A percentile compares a stretch with the other conserved stretches of the same genome.
Evolutionary conservation across 2,329 filamentous ascomycete species (phyloP).

Genomic region (Ramichloridium luteum): DNA sequence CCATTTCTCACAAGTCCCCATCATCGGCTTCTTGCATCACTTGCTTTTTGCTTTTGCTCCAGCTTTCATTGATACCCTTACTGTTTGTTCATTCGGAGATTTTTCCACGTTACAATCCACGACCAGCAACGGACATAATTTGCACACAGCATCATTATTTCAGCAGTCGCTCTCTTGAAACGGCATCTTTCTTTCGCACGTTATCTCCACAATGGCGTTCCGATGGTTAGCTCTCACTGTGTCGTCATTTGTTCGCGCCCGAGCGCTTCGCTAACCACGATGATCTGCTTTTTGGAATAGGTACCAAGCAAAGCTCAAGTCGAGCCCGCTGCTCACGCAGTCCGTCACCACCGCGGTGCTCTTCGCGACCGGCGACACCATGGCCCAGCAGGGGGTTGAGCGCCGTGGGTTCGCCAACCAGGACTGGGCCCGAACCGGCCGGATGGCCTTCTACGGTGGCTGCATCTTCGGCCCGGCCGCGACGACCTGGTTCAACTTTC

Average conservation of each 20-base stretch:
- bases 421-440: slow-evolving; percentile 53
- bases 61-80: too few species aligned
- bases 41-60: too few species aligned
- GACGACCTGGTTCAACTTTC: slow-evolving; percentile 73
- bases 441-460: slow-evolving; percentile 72
- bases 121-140: too few species aligned
- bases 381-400: slow-evolving; percentile 86
- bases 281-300: slow-evolving; percentile 31
- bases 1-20: too few species aligned
- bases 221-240: slow-evolving; percentile 2
- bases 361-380: slow-evolving; percentile 81
- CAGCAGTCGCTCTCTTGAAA: too few species aligned
- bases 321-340: slow-evolving; percentile 78
- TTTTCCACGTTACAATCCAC: too few species aligned
- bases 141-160: too few species aligned
- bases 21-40: too few species aligned
- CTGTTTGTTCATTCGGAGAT: too few species aligned
- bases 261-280: neutral
- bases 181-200: too few species aligned
- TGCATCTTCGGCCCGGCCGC: slow-evolving; percentile 76
- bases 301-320: slow-evolving; percentile 76
- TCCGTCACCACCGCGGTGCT: slow-evolving; percentile 81
- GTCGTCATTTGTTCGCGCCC: slow-evolving; percentile 7
- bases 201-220: neutral
- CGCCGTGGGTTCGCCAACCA: slow-evolving; percentile 66